phyloP scores from a whole-genome alignment of 1,139 yeast genomes.

The Zygoascus sp. region DNA sequence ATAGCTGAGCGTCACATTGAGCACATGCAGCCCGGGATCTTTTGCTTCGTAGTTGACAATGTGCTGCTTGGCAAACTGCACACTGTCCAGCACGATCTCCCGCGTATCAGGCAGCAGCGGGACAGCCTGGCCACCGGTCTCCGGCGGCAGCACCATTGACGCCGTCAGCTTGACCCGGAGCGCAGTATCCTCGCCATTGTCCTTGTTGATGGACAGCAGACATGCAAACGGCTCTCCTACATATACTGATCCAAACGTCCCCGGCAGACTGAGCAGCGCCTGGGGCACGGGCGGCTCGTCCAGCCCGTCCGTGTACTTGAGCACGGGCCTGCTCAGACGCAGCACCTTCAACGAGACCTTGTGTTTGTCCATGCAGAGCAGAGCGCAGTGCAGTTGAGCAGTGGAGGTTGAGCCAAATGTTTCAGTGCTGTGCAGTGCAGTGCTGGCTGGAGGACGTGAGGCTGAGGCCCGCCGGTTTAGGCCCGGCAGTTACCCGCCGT shows the following conservation, averaged over 20 bases:
- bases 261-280: constrained; percentile 23
- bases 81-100: not conserved
- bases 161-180: constrained; percentile 22
- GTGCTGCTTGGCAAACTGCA: constrained; percentile 17
- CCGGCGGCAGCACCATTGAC: constrained; percentile 20
- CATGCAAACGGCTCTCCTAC: constrained; percentile 32
- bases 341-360: constrained; percentile 28
- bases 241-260: constrained; percentile 29
- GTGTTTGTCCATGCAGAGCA: constrained; percentile 15
- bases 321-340: constrained; percentile 30
- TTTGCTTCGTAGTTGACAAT: constrained; percentile 29
- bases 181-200: constrained; percentile 6
- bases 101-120: not conserved
- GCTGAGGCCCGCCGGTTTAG: not conserved
- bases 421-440: too few relatives aligned
- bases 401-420: not conserved
- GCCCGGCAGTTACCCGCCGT: constrained; percentile 5
- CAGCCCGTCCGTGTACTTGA: constrained; percentile 19
- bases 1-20: constrained; percentile 28
- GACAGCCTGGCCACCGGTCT: constrained; percentile 16
- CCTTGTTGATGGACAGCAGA: constrained; percentile 24
- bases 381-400: not conserved
- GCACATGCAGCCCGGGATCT: constrained; percentile 31
- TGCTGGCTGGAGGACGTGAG: too few relatives aligned
- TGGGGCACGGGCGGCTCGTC: constrained; percentile 13